phyloP scores from a whole-genome alignment of 2,329 filamentous ascomycete genomes.

The Cladophialophora carrionii region DNA sequence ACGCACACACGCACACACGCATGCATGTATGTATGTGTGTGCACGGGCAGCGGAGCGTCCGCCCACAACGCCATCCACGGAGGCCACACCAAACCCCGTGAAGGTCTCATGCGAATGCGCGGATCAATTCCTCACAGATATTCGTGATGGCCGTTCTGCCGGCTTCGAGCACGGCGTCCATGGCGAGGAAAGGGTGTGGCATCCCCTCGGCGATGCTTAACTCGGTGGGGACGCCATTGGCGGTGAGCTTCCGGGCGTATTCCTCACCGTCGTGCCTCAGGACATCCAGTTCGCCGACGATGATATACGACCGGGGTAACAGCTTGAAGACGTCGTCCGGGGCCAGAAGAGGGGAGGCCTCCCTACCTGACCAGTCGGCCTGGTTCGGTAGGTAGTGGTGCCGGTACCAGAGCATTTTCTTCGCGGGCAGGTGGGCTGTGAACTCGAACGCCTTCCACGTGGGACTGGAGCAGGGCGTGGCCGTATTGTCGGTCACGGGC shows the following conservation, averaged over 20 bases:
- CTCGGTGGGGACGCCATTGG: conserved; percentile 54
- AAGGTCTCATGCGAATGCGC: conserved; percentile 25
- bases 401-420: conserved; percentile 66
- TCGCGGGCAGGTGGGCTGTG: conserved; percentile 57
- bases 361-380: conserved; percentile 53
- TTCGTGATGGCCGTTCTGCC: conserved; percentile 57
- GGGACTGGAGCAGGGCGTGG: conserved; percentile 48
- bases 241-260: conserved; percentile 54
- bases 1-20: no score
- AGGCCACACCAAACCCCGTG: background rate
- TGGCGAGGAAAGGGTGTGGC: conserved; percentile 63
- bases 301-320: conserved; percentile 57
- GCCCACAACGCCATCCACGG: background rate
- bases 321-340: conserved; percentile 52
- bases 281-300: conserved; percentile 62
- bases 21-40: background rate
- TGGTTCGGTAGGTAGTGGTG: conserved; percentile 59
- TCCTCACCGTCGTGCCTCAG: conserved; percentile 58
- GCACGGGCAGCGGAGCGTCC: background rate
- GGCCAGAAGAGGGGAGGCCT: conserved; percentile 61
- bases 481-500: conserved; percentile 63
- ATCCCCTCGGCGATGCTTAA: conserved; percentile 58
- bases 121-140: conserved; percentile 43
- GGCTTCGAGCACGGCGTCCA: conserved; percentile 60
- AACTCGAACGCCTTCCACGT: conserved; percentile 58